Conservation (phyloP, 805 yeast genomes). For the Saitoella complicata region DNA sequence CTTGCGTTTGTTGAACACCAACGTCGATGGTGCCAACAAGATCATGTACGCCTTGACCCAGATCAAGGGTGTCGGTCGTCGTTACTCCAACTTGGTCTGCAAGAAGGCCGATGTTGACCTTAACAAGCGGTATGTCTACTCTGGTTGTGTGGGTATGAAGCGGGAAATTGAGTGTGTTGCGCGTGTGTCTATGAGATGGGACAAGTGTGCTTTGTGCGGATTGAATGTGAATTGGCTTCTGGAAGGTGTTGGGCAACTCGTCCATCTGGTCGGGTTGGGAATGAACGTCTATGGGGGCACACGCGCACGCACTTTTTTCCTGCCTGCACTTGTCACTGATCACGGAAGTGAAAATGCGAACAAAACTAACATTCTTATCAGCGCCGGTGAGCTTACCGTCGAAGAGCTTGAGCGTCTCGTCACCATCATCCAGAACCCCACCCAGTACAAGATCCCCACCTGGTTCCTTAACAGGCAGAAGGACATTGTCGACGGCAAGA, state of each 20-base stretch:
- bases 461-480: conserved; percentile 99
- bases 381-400: conserved; percentile 99
- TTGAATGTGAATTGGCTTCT: not conserved
- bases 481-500: conserved; percentile 97
- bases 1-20: conserved; percentile 99
- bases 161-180: too few species aligned
- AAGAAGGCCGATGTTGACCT: conserved; percentile 99
- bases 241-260: not conserved
- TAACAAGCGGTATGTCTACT: conserved; percentile 45
- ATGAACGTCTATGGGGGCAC: too few species aligned
- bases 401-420: conserved; percentile 99
- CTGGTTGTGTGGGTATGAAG: too few species aligned
- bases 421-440: conserved; percentile 99
- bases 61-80: conserved; percentile 98
- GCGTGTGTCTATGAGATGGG: not conserved
- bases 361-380: not conserved
- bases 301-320: too few species aligned
- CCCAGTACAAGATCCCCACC: conserved; percentile 97
- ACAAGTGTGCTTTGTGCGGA: not conserved
- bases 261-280: not conserved
- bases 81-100: conserved; percentile 99
- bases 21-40: conserved; percentile 99
- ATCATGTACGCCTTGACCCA: conserved; percentile 99
- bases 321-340: too few species aligned
- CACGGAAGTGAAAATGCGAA: not conserved